Base-by-base conservation (phyloP, 805 yeast genomes). In the Candida pseudofarinosa region DNA sequence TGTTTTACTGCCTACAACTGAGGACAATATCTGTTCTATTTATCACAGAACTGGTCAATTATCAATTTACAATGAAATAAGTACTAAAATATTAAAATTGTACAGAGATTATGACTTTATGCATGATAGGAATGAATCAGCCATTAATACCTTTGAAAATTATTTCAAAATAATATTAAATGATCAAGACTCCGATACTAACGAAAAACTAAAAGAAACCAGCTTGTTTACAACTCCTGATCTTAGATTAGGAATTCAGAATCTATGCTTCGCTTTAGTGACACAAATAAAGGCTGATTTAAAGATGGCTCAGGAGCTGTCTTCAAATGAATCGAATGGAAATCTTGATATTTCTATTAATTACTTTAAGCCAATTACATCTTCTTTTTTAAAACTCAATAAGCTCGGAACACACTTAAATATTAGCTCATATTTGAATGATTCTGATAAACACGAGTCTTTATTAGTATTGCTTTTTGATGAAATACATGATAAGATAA, bases 51-150 rank as follows among this genome's bases (percentile, higher is more conserved):
- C 58, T 35, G 52, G 56, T 36, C 61, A 55, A 34, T 33, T 56
- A 17, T 50, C 52, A 5, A 60, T 54, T 4, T 67, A 63, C 47
- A 53, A 66, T 35, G 48, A 52, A 4, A 56, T 66, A 3, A 60
- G 52, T 15, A 48, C 44, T 15, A 52, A 49, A 4, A 46, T 68
- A 1, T 40, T 63, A 14, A 56, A 51, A 16, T 60, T 50, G 42
- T 64, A 44, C 42, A 51, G 52, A 41, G 34, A 26, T 15, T 42
- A 34, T 34, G 49, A 55, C 30, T 19, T 38, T 10, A 26, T 32
- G 1, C 33, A 15, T 7, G 37, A 18, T 2, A 32, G 38, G 14
- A 39, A 41, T 26, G 40, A 38, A 8, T 35, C 30, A 3, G 33
- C 55, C 17, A 38, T 47, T 19, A 38, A 40, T 12, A 35, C 39